Percentiles rank a stretch among this genome's conserved stretches.
Conservation (phyloP, 768 basidiomycete species). For the Russula abietina region DNA sequence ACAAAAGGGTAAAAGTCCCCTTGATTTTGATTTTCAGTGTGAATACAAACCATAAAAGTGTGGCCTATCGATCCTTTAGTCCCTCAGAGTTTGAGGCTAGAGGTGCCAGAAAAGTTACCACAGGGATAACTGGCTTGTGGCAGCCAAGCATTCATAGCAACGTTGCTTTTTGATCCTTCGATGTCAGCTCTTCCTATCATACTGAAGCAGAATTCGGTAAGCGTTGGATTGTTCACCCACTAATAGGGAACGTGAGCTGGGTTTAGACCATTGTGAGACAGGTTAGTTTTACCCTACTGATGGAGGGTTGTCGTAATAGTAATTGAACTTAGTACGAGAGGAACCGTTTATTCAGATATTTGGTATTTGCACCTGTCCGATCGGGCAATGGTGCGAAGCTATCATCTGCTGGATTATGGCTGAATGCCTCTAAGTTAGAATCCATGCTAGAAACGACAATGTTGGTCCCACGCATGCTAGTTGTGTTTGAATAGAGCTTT, state of each 20-base stretch:
- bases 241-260: slow-evolving; percentile 78
- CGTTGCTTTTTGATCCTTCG: slow-evolving; percentile 79
- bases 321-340: slow-evolving; percentile 80
- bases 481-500: slow-evolving; percentile 47
- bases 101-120: slow-evolving; percentile 78
- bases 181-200: slow-evolving; percentile 80
- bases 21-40: slow-evolving; percentile 80
- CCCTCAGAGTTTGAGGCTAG: slow-evolving; percentile 73
- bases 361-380: slow-evolving; percentile 77
- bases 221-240: slow-evolving; percentile 78
- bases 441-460: slow-evolving; percentile 72
- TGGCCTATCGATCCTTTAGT: slow-evolving; percentile 75
- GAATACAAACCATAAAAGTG: slow-evolving; percentile 79
- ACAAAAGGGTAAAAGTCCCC: slow-evolving; percentile 75
- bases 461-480: slow-evolving; percentile 61
- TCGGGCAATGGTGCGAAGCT: slow-evolving; percentile 74
- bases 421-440: slow-evolving; percentile 82
- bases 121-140: slow-evolving; percentile 77
- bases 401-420: slow-evolving; percentile 81
- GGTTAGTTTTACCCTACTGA: slow-evolving; percentile 84
- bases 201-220: slow-evolving; percentile 75
- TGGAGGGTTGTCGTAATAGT: slow-evolving; percentile 68
- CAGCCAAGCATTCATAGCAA: slow-evolving; percentile 81
- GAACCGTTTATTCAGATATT: slow-evolving; percentile 80
- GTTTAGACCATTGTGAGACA: slow-evolving; percentile 81